Evolutionary conservation across 116 monocot genomes (phyloP).

Genomic region (Cymodocea nodosa): DNA sequence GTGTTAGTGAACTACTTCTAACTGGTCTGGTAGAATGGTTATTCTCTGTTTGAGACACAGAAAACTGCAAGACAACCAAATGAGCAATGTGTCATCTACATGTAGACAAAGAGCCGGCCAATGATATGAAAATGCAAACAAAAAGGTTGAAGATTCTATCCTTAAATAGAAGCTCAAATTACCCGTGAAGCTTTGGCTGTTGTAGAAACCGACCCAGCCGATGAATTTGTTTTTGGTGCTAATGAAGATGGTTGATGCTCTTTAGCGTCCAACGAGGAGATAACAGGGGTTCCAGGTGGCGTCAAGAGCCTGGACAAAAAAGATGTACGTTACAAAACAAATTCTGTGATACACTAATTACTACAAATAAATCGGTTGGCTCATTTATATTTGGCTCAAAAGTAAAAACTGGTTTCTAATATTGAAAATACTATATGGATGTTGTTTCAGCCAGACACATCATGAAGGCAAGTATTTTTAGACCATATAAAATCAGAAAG

Average conservation of each 20-base stretch:
- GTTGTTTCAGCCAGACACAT: neutral
- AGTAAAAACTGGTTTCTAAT: constrained; percentile 1
- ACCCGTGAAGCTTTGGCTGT: constrained; percentile 69
- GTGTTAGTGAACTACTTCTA: constrained; percentile 66
- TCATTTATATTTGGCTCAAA: neutral
- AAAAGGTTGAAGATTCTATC: neutral
- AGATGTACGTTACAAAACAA: neutral
- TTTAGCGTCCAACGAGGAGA: constrained; percentile 22
- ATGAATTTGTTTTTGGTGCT: constrained; percentile 22
- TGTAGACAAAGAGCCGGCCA: neutral
- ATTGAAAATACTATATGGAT: neutral
- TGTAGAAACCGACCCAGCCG: constrained; percentile 32
- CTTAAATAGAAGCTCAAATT: constrained; percentile 4
- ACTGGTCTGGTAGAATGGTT: constrained; percentile 30
- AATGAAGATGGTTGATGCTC: constrained; percentile 23
- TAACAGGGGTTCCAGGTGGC: constrained; percentile 65
- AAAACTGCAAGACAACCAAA: constrained; percentile 37
- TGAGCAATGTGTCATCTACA: neutral
- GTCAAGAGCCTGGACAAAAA: constrained; percentile 58
- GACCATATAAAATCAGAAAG: too few relatives aligned
- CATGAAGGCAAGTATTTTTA: too few relatives aligned
- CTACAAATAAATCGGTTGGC: neutral
- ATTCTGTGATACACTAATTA: neutral
- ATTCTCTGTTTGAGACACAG: constrained; percentile 38
- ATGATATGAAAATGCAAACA: neutral